Conservation (phyloP, 331 rosid genomes). For the Stylosanthes scabra region DNA sequence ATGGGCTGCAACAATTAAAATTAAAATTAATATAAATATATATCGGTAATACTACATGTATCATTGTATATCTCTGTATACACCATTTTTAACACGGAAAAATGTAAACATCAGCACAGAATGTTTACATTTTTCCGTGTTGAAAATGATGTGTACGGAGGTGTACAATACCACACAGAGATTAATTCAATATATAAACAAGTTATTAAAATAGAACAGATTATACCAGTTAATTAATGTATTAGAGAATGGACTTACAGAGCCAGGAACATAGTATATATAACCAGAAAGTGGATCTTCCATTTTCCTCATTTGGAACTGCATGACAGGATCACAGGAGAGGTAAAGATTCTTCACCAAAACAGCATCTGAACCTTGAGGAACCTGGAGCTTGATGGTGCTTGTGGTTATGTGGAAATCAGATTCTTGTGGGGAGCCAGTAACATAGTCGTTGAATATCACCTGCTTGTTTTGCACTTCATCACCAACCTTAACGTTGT, state of each 20-base stretch:
- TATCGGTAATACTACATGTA: no score
- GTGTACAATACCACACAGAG: no score
- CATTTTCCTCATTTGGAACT: constrained; percentile 34
- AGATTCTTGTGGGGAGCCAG: constrained; percentile 44
- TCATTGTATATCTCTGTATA: no score
- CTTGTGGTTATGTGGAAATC: constrained; percentile 37
- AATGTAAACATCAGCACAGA: no score
- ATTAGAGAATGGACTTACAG: constrained; percentile 31
- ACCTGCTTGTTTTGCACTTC: constrained; percentile 50
- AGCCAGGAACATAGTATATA: constrained; percentile 35
- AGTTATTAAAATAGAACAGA: no score
- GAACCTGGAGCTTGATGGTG: constrained; percentile 42
- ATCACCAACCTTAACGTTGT: constrained; percentile 7
- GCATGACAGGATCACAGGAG: constrained; percentile 58
- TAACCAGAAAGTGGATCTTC: constrained; percentile 2
- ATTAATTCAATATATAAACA: no score
- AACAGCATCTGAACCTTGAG: constrained; percentile 44
- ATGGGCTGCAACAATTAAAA: constrained; percentile 37
- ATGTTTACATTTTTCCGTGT: no score
- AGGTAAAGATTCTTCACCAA: constrained; percentile 50
- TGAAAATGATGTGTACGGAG: no score
- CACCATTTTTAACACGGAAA: no score
- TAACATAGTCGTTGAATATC: constrained; percentile 39
- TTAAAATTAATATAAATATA: background rate
- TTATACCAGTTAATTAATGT: no score